Evolutionary conservation across 2,329 filamentous ascomycete genomes (phyloP), one percentile per base, ranked within the genome.

Genomic region (Xylaria sp.): DNA sequence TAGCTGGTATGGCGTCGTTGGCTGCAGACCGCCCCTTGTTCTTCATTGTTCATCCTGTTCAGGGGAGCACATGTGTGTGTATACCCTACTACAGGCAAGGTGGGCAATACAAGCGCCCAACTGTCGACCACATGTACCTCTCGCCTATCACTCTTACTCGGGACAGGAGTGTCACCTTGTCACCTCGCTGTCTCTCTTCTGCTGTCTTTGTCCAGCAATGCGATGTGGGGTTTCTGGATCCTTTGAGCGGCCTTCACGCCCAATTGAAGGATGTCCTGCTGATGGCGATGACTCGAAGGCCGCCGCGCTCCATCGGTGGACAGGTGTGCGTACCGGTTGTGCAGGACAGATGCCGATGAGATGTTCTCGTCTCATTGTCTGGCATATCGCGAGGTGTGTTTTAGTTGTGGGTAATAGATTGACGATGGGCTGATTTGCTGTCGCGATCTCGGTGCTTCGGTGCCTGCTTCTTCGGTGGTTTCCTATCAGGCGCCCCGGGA

Each of bases 21-120:
- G 64, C 50, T 39, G 61, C 70, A 70, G 70, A 68, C 70, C 69
- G 66, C 66, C 60, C 69, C 69, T 54, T 68, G 68, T 41, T 41
- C 56, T 52, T 60, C 28, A 28, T 28, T 60, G 59, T 58, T 57
- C 50, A 34, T 48, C 58, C 52, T n/a, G 13, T 44, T 44, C 41
- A 44, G 13, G 12, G 41, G 13, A 44, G 41, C 3, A 44, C 41
- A 44, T 15, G 23, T 25, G 41, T 44, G 41, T 44, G 41, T 44
- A 18, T 48, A 9, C 18, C 46, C 9, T 48, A 48, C 18, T 20
- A 28, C 18, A 48, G 23, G 15, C 23, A 2, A 18, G 25, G 12
- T 32, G 18, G 41, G 41, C 50, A 48, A 15, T 55, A 32, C 41
- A 41, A 37, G 39, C 50, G 32, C 20, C 65, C 58, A 56, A 65